Evolutionary conservation across 306 rosid species (phyloP).

Genomic region (Dryas drummondii): DNA sequence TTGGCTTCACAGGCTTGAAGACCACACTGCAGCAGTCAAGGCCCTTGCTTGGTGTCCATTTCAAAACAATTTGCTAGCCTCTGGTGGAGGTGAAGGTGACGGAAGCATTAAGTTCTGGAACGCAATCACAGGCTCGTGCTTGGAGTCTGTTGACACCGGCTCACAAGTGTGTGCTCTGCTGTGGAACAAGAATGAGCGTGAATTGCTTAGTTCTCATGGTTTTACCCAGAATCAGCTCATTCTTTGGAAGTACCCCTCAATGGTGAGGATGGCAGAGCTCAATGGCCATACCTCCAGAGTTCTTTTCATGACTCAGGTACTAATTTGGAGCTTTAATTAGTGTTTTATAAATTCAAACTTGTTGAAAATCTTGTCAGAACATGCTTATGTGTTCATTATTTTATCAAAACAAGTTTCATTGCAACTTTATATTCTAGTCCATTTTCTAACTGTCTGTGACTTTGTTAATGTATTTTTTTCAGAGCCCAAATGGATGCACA

Average conservation of each 20-base stretch:
- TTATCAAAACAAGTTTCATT: neutral
- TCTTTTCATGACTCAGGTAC: slow-evolving; percentile 54
- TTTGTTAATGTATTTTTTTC: neutral
- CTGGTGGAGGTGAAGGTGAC: slow-evolving; percentile 72
- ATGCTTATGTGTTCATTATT: too few relatives aligned
- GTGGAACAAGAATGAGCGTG: slow-evolving; percentile 77
- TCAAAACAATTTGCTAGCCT: slow-evolving; percentile 58
- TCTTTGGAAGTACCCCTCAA: slow-evolving; percentile 85
- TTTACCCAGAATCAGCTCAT: slow-evolving; percentile 58
- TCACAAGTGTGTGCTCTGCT: slow-evolving; percentile 66
- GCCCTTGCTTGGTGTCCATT: slow-evolving; percentile 86
- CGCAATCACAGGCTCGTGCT: slow-evolving; percentile 60
- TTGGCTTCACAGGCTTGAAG: slow-evolving; percentile 70
- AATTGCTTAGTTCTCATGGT: slow-evolving; percentile 80
- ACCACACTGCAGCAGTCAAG: slow-evolving; percentile 60
- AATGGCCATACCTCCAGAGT: slow-evolving; percentile 67
- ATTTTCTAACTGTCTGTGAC: neutral
- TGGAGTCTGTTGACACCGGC: slow-evolving; percentile 61
- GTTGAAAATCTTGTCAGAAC: neutral
- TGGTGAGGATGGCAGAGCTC: slow-evolving; percentile 70
- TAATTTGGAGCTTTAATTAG: neutral
- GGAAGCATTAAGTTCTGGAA: slow-evolving; percentile 71
- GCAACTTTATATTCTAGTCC: neutral
- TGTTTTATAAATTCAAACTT: too few relatives aligned
- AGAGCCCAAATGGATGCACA: slow-evolving; percentile 49